Percentiles rank a stretch among this genome's conserved stretches.
Conservation (phyloP, 2,329 filamentous ascomycete genomes). For the Neonectria hederae region DNA sequence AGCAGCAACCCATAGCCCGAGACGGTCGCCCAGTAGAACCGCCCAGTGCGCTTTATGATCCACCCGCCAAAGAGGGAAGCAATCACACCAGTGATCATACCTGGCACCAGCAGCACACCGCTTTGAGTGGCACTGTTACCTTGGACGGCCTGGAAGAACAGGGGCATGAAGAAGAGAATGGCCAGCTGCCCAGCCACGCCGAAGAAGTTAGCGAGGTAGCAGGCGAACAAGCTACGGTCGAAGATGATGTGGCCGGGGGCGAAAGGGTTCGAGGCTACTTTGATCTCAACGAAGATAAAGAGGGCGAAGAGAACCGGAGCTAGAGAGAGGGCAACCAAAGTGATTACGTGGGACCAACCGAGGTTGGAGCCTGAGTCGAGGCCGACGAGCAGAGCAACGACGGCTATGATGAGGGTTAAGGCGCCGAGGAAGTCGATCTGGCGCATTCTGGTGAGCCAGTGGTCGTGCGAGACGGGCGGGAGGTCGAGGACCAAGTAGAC, state of each 20-base stretch:
- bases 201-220: constrained; percentile 79
- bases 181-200: constrained; percentile 66
- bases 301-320: constrained; percentile 68
- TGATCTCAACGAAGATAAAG: constrained; percentile 76
- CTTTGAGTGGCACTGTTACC: constrained; percentile 70
- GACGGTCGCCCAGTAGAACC: constrained; percentile 76
- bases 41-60: constrained; percentile 75
- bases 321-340: constrained; percentile 65
- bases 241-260: constrained; percentile 80
- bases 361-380: constrained; percentile 79
- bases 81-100: constrained; percentile 67
- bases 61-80: constrained; percentile 73
- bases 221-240: constrained; percentile 70
- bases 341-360: constrained; percentile 69
- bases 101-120: constrained; percentile 73
- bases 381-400: constrained; percentile 72
- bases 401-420: constrained; percentile 69
- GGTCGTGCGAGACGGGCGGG: constrained; percentile 66
- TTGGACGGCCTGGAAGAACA: constrained; percentile 80
- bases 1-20: constrained; percentile 63
- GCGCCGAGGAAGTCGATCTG: constrained; percentile 81
- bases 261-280: constrained; percentile 75
- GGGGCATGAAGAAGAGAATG: constrained; percentile 75
- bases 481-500: constrained; percentile 72
- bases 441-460: constrained; percentile 72